A percentile compares a stretch with the other conserved stretches of the same genome.
These are phyloP conservation scores for Pichia heedii DNA, from an alignment of 805 yeast species.

Conservation along the genomic window DNA sequence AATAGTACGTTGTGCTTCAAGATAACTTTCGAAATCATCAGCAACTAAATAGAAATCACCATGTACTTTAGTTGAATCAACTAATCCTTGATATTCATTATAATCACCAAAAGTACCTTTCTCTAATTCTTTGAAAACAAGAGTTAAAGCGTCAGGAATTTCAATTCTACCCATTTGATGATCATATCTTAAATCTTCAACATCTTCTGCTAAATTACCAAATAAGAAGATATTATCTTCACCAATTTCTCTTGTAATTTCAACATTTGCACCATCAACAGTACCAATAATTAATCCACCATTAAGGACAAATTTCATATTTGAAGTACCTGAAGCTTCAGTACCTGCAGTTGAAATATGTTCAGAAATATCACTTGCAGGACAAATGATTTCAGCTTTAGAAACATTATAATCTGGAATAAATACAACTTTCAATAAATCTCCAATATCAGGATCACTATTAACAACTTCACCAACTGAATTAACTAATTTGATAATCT, in stretches of 20 bases:
- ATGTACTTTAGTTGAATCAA: slow-evolving; percentile 60
- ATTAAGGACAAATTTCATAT: slow-evolving; percentile 90
- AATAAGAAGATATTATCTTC: slow-evolving; percentile 88
- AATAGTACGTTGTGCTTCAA: slow-evolving; percentile 70
- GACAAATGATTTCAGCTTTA: slow-evolving; percentile 83
- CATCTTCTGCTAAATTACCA: slow-evolving; percentile 85
- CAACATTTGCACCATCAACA: slow-evolving; percentile 95
- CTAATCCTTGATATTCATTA: slow-evolving; percentile 55
- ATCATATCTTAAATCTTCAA: slow-evolving; percentile 71
- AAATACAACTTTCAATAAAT: slow-evolving; percentile 75
- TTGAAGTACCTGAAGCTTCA: slow-evolving; percentile 92
- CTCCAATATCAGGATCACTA: slow-evolving; percentile 64
- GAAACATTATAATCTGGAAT: slow-evolving; percentile 91
- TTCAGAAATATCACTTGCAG: slow-evolving; percentile 85
- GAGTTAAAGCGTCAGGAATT: slow-evolving; percentile 49
- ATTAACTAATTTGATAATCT: slow-evolving; percentile 78
- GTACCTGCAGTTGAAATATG: slow-evolving; percentile 97
- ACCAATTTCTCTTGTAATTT: slow-evolving; percentile 87
- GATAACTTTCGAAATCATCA: slow-evolving; percentile 82
- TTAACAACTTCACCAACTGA: slow-evolving; percentile 75
- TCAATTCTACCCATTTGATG: slow-evolving; percentile 55
- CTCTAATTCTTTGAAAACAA: slow-evolving; percentile 61
- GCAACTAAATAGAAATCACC: slow-evolving; percentile 83
- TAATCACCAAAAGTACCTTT: slow-evolving; percentile 62
- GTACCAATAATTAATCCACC: slow-evolving; percentile 95